Evolutionary conservation across 768 basidiomycete genomes (phyloP).

Genomic region (Rossbeevera mucosa): DNA sequence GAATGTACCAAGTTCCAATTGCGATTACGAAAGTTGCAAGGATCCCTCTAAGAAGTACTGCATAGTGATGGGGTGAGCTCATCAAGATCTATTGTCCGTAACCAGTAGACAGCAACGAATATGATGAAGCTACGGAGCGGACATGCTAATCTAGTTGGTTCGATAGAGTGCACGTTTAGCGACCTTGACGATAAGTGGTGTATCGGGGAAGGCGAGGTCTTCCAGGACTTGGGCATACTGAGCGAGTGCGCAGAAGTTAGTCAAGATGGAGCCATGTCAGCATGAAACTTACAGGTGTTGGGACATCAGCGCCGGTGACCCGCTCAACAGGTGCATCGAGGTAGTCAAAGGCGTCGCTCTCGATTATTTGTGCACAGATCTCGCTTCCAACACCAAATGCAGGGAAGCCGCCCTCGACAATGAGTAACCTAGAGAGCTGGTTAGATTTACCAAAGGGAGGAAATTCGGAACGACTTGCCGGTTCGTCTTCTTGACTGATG

Average conservation of each 20-base stretch:
- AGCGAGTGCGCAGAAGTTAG: slow-evolving; percentile 10
- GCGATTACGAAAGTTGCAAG: slow-evolving; percentile 1
- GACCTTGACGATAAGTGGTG: slow-evolving; percentile 86
- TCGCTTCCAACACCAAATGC: slow-evolving; percentile 98
- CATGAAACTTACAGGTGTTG: slow-evolving; percentile 73
- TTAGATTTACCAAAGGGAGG: neutral
- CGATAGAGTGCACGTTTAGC: slow-evolving; percentile 90
- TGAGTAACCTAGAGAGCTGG: slow-evolving; percentile 59
- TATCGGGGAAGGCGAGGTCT: slow-evolving; percentile 89
- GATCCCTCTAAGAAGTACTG: slow-evolving; percentile 9
- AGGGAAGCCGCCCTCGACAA: slow-evolving; percentile 98
- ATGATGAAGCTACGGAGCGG: slow-evolving; percentile 7
- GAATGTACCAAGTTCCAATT: neutral
- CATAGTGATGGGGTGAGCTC: slow-evolving; percentile 7
- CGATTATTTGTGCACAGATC: slow-evolving; percentile 95
- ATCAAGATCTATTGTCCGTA: slow-evolving; percentile 15
- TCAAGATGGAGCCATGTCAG: slow-evolving; percentile 6
- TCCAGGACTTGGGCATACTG: slow-evolving; percentile 92
- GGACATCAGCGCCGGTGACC: slow-evolving; percentile 94
- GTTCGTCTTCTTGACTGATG: slow-evolving; percentile 98
- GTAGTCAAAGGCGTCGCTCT: slow-evolving; percentile 97
- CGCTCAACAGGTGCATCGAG: slow-evolving; percentile 98
- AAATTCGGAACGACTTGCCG: slow-evolving; percentile 44
- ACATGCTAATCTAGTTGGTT: slow-evolving; percentile 72
- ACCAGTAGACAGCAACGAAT: slow-evolving; percentile 9